Conservation (phyloP, 2,329 filamentous ascomycete species). For the Fusarium decemcellulare region DNA sequence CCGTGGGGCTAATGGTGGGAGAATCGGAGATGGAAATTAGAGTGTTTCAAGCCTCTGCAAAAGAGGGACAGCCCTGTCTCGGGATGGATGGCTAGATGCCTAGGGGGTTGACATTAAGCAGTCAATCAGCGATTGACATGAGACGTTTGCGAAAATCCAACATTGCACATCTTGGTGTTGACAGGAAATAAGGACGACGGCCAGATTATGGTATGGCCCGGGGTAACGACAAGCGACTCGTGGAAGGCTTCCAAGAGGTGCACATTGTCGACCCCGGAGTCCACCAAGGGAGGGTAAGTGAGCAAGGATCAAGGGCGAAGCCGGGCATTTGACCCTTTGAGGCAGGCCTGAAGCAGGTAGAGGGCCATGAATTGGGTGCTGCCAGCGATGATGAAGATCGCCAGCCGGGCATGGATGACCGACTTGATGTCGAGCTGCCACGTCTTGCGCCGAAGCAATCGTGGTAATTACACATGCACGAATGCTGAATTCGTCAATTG, state of each 20-base stretch:
- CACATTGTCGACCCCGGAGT: slow-evolving; percentile 4
- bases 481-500: slow-evolving; percentile 10
- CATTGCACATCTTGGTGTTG: background rate
- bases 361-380: too few relatives aligned
- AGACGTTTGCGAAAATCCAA: background rate
- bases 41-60: slow-evolving; percentile 39
- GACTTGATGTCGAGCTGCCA: background rate
- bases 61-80: slow-evolving; percentile 33
- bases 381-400: slow-evolving; percentile 24
- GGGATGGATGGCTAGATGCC: slow-evolving; percentile 17
- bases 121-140: background rate
- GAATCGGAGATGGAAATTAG: slow-evolving; percentile 39
- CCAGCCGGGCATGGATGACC: slow-evolving; percentile 12
- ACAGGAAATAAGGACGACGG: background rate
- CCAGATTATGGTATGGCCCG: background rate
- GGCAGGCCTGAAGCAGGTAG: slow-evolving; percentile 8
- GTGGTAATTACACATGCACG: slow-evolving; percentile 20
- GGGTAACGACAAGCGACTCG: slow-evolving; percentile 33
- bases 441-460: slow-evolving; percentile 22
- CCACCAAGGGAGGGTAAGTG: slow-evolving; percentile 1
- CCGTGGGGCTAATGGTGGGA: slow-evolving; percentile 16
- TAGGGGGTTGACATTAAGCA: background rate
- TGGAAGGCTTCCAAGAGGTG: slow-evolving; percentile 4
- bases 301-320: slow-evolving; percentile 10
- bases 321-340: slow-evolving; percentile 32